phyloP scores from a whole-genome alignment of 2,329 filamentous ascomycete species.

The Ceratocystis smalleyi region DNA sequence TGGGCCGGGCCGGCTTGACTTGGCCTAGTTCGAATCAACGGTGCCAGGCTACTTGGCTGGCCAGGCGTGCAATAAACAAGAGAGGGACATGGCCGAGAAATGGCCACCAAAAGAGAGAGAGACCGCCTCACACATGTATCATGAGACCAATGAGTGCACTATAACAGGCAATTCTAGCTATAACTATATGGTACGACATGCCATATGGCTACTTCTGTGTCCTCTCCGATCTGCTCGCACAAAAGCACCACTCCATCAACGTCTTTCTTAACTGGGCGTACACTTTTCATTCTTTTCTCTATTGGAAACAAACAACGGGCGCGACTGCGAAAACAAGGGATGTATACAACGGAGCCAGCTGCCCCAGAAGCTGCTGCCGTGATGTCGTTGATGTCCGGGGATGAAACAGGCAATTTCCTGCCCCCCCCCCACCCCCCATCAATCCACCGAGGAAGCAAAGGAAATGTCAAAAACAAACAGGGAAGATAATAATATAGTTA shows the following conservation, averaged over 20 bases:
- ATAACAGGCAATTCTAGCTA: no score
- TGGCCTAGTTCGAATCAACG: not conserved
- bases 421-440: not conserved
- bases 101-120: not conserved
- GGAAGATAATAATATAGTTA: not conserved
- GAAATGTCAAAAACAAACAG: slow-evolving; percentile 1
- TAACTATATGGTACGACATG: not conserved
- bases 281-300: slow-evolving; percentile 1
- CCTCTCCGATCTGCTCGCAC: not conserved
- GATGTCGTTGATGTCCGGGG: slow-evolving; percentile 10
- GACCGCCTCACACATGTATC: not conserved
- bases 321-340: not conserved
- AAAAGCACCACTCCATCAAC: not conserved
- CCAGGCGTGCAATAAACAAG: not conserved
- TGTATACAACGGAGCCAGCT: not conserved
- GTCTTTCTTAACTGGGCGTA: not conserved
- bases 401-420: not conserved
- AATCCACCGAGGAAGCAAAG: not conserved
- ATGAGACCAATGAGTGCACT: not conserved
- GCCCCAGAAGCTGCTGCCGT: slow-evolving; percentile 2
- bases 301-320: not conserved
- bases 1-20: not conserved
- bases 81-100: not conserved
- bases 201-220: not conserved
- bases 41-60: not conserved